Evolutionary conservation across 345 rosid genomes (phyloP).

Genomic region (Stellera chamaejasme): DNA sequence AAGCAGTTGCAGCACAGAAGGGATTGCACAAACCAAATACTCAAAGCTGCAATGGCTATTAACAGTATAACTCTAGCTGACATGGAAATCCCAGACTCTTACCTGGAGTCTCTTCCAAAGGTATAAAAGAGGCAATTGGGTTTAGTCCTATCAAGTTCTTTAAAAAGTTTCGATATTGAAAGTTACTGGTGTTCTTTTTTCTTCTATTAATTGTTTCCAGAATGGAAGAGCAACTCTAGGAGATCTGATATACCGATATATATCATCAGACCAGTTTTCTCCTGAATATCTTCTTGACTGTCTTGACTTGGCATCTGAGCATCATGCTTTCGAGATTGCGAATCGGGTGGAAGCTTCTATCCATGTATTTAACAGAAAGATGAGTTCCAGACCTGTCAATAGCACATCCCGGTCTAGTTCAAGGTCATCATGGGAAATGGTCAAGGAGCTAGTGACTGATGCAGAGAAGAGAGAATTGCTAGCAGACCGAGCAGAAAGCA

Average conservation of each 20-base stretch:
- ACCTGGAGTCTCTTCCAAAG: slow-evolving; percentile 85
- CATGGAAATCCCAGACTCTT: slow-evolving; percentile 89
- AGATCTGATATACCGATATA: slow-evolving; percentile 70
- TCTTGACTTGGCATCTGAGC: slow-evolving; percentile 89
- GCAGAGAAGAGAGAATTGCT: slow-evolving; percentile 78
- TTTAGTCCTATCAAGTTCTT: neutral
- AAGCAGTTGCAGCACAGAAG: slow-evolving; percentile 87
- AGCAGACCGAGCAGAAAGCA: slow-evolving; percentile 83
- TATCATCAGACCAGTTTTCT: slow-evolving; percentile 75
- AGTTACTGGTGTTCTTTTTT: slow-evolving; percentile 2
- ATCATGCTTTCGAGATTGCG: slow-evolving; percentile 89
- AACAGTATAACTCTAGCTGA: slow-evolving; percentile 70
- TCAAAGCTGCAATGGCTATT: slow-evolving; percentile 98
- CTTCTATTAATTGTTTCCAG: slow-evolving; percentile 33
- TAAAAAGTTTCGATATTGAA: neutral
- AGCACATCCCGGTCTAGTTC: slow-evolving; percentile 35
- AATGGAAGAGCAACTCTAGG: slow-evolving; percentile 83
- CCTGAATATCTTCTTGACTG: slow-evolving; percentile 88
- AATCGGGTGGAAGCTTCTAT: slow-evolving; percentile 79
- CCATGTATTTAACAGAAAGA: slow-evolving; percentile 62
- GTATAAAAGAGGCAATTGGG: slow-evolving; percentile 20
- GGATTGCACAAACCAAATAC: slow-evolving; percentile 92
- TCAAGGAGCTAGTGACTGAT: slow-evolving; percentile 85
- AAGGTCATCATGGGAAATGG: slow-evolving; percentile 86
- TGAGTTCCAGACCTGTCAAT: slow-evolving; percentile 39